Conservation (phyloP, 2,329 filamentous ascomycete genomes). For the Alternaria burnsii region DNA sequence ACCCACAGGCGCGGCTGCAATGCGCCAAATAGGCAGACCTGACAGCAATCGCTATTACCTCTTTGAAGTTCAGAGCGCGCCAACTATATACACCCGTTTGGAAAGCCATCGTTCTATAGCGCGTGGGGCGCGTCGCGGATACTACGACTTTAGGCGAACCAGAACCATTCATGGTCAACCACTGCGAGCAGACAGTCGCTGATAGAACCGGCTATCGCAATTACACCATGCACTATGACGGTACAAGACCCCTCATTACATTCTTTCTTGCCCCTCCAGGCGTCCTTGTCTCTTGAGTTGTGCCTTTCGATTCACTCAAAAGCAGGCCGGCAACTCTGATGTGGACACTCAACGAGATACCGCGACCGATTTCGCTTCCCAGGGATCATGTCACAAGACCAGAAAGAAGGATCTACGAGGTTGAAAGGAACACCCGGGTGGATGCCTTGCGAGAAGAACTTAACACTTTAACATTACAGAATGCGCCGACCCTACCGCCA, state of each 20-base stretch:
- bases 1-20: not conserved
- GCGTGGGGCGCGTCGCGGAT: not conserved
- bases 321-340: not conserved
- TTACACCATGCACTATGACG: not conserved
- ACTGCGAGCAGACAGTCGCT: constrained; percentile 4
- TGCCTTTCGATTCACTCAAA: not conserved
- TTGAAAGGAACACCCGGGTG: not conserved
- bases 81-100: not conserved
- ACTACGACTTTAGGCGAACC: constrained; percentile 7
- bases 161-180: constrained; percentile 11
- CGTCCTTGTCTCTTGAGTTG: not conserved
- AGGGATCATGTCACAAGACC: not conserved
- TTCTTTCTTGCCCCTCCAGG: not conserved
- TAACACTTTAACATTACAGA: not conserved
- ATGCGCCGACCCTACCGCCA: not conserved
- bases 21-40: not conserved
- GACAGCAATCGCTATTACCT: not conserved
- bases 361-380: not conserved
- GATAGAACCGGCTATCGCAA: constrained; percentile 4
- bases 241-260: not conserved
- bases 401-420: not conserved
- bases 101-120: not conserved
- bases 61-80: not conserved
- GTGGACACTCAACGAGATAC: not conserved
- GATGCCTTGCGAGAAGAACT: not conserved